These are phyloP conservation scores for Drechslera avenae DNA, from an alignment of 2,329 filamentous ascomycete genomes.

Conservation along the genomic window DNA sequence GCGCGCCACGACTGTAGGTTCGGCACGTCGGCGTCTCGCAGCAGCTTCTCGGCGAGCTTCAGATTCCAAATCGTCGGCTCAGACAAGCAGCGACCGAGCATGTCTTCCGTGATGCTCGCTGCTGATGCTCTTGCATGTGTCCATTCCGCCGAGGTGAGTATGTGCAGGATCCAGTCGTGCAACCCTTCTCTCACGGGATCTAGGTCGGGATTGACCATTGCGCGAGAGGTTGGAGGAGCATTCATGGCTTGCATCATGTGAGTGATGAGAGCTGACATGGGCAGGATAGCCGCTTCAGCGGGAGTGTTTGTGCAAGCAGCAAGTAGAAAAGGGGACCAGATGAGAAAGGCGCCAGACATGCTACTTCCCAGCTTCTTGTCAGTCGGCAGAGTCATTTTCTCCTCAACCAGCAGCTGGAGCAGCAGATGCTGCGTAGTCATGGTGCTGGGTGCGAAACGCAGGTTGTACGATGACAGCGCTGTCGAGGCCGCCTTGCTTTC, in stretches of 20 bases:
- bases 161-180: slow-evolving; percentile 57
- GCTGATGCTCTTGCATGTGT: slow-evolving; percentile 18
- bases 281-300: slow-evolving; percentile 32
- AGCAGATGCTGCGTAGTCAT: slow-evolving; percentile 12
- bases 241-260: slow-evolving; percentile 48
- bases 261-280: slow-evolving; percentile 43
- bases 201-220: slow-evolving; percentile 14
- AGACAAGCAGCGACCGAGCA: slow-evolving; percentile 39
- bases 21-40: slow-evolving; percentile 29
- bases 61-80: slow-evolving; percentile 47
- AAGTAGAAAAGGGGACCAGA: slow-evolving; percentile 51
- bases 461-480: slow-evolving; percentile 22
- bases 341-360: slow-evolving; percentile 52
- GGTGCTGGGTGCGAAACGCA: slow-evolving; percentile 12
- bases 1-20: slow-evolving; percentile 20
- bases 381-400: slow-evolving; percentile 46
- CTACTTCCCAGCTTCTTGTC: slow-evolving; percentile 38
- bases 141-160: slow-evolving; percentile 51
- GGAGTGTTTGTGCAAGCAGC: slow-evolving; percentile 36
- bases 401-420: slow-evolving; percentile 39
- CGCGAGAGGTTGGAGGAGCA: background rate
- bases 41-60: slow-evolving; percentile 41
- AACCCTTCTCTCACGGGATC: slow-evolving; percentile 51
- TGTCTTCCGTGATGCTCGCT: slow-evolving; percentile 10
- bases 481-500: slow-evolving; percentile 22